These are phyloP conservation scores for Phytophthora litchii DNA, from an alignment of 352 stramenopile species.

Conservation along the genomic window DNA sequence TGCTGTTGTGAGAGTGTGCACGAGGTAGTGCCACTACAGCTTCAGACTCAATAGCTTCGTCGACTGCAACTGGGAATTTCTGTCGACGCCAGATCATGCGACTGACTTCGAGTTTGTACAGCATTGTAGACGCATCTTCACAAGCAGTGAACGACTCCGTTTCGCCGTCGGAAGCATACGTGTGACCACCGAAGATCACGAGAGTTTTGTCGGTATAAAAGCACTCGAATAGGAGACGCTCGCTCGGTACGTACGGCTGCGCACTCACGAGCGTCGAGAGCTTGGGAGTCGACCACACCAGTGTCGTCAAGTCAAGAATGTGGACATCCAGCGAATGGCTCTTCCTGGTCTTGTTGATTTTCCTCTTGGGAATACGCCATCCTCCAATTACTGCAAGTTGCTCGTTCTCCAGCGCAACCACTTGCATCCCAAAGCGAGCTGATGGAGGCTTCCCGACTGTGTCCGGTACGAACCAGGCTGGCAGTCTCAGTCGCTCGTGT, in stretches of 20 bases:
- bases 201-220: slow-evolving; percentile 49
- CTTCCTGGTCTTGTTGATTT: slow-evolving; percentile 10
- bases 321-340: slow-evolving; percentile 42
- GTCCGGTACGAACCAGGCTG: slow-evolving; percentile 44
- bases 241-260: slow-evolving; percentile 31
- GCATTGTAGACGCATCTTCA: slow-evolving; percentile 27
- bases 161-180: slow-evolving; percentile 47
- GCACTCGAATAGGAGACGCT: slow-evolving; percentile 57
- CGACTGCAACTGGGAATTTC: slow-evolving; percentile 16
- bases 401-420: slow-evolving; percentile 47
- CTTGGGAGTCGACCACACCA: slow-evolving; percentile 58
- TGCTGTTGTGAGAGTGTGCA: slow-evolving; percentile 40
- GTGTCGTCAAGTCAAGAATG: slow-evolving; percentile 51
- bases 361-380: slow-evolving; percentile 25
- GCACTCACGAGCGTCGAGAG: slow-evolving; percentile 47
- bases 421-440: slow-evolving; percentile 52
- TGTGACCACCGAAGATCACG: slow-evolving; percentile 56
- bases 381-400: slow-evolving; percentile 50
- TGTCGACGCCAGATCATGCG: slow-evolving; percentile 78
- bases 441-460: slow-evolving; percentile 60
- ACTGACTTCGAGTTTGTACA: slow-evolving; percentile 69
- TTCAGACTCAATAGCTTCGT: slow-evolving; percentile 10
- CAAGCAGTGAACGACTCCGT: slow-evolving; percentile 42
- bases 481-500: slow-evolving; percentile 10
- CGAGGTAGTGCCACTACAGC: slow-evolving; percentile 10